Evolutionary conservation across 371 early-diverging fungal genomes (phyloP).

Genomic region (Dichotomocladium elegans): DNA sequence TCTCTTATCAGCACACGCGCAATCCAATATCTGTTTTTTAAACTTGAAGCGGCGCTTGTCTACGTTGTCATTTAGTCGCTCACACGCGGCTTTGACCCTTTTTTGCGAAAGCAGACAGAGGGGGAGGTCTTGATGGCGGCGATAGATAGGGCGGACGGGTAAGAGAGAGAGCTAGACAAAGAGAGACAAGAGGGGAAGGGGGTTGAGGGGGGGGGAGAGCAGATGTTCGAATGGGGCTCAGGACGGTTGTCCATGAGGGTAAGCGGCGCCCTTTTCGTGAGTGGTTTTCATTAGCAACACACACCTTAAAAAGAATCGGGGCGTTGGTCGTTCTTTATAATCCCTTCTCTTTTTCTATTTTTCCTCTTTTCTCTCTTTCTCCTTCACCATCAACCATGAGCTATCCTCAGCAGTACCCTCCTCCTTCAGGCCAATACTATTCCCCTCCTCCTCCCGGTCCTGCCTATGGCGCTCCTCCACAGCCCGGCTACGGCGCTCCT

Average conservation of each 20-base stretch:
- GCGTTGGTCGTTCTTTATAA: neutral
- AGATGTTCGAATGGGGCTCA: neutral
- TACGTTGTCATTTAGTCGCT: no score
- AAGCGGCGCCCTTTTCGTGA: neutral
- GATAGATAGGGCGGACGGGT: no score
- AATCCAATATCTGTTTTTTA: no score
- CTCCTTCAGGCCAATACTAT: conserved; percentile 13
- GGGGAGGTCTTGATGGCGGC: no score
- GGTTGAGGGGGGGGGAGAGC: no score
- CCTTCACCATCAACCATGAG: conserved; percentile 4
- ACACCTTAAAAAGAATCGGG: neutral
- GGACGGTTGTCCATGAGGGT: neutral
- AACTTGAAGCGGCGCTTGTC: no score
- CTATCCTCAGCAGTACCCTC: conserved; percentile 18
- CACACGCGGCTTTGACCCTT: no score
- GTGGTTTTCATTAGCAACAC: neutral
- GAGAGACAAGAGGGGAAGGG: no score
- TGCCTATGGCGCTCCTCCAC: conserved; percentile 6
- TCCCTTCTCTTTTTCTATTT: conserved; percentile 5
- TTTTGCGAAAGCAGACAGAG: no score
- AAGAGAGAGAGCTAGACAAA: no score
- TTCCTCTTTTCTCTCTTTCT: conserved; percentile 6
- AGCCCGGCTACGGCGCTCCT: conserved; percentile 8
- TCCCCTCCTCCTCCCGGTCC: conserved; percentile 11
- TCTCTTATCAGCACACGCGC: no score